These are phyloP conservation scores for Botrytis porri DNA, from an alignment of 2,329 filamentous ascomycete genomes.

Conservation along the genomic window DNA sequence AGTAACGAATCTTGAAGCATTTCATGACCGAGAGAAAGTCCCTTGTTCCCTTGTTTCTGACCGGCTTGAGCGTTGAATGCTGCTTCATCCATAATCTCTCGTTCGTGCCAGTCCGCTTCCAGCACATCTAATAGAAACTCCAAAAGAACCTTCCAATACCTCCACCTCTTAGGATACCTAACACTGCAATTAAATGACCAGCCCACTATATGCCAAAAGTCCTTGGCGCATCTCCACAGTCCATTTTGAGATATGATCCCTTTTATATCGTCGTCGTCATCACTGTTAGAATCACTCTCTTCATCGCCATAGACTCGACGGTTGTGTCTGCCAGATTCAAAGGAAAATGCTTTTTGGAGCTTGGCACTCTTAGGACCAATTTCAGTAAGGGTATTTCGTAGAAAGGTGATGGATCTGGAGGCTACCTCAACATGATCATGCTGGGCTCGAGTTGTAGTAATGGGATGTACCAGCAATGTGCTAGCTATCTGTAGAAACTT, in stretches of 20 bases:
- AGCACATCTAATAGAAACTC: conserved; percentile 75
- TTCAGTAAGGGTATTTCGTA: conserved; percentile 63
- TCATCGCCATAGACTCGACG: conserved; percentile 39
- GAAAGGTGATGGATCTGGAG: conserved; percentile 64
- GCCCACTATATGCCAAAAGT: conserved; percentile 85
- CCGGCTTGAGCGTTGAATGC: conserved; percentile 27
- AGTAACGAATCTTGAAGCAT: conserved; percentile 56
- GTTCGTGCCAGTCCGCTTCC: conserved; percentile 65
- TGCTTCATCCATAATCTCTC: conserved; percentile 47
- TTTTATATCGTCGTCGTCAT: conserved; percentile 48
- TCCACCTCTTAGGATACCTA: conserved; percentile 70
- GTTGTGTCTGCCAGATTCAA: conserved; percentile 43
- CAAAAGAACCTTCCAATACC: conserved; percentile 77
- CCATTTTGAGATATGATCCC: conserved; percentile 60
- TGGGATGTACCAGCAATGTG: conserved; percentile 79
- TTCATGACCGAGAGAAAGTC: conserved; percentile 29
- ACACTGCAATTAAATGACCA: conserved; percentile 93
- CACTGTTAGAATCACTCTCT: conserved; percentile 43
- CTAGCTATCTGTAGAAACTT: conserved; percentile 73
- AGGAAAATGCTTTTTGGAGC: conserved; percentile 70
- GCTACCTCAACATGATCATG: conserved; percentile 61
- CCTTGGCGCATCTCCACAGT: conserved; percentile 74
- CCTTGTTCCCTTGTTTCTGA: conserved; percentile 31
- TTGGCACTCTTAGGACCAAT: conserved; percentile 69
- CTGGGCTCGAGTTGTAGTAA: conserved; percentile 69